Evolutionary conservation across 495 filamentous ascomycete species (phyloP), one percentile per base, ranked within the genome.

Genomic region (Podospora conica): DNA sequence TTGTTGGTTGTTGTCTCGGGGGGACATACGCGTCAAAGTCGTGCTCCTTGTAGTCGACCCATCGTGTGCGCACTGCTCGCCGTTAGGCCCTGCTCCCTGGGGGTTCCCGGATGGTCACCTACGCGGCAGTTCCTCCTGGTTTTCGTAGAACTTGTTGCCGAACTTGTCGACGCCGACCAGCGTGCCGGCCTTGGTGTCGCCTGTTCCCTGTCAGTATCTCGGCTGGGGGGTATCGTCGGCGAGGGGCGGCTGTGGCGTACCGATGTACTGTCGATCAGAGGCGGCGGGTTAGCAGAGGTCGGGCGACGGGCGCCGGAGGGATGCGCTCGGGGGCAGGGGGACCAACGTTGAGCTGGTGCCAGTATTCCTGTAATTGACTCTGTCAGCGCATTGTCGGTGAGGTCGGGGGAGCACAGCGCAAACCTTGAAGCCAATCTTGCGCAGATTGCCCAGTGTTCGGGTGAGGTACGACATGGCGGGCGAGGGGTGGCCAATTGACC

Each of bases 81-180:
- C 23, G 63, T 71, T 23, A 71, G 66, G 11, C 15, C 22, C 11
- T 12, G 10, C 23, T 25, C 8, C 24, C 12, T 21, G 22, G 54
- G 9, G 11, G 21, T 10, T 15, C 0, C 12, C 31, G 18, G 48
- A 55, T 31, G 29, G 75, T 24, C 22, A 70, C 90, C 78, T 80
- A 97, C 94, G 86, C 59, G 96, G 96, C 57, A 99, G 83, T 78
- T 99, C 95, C 75, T 98, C 92, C 67, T 87, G 77, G 81, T 99
- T 97, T 84, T 98, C 96, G 80, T 84, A 99, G 84, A 84, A 99
- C 78, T 96, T 97, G 85, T 99, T 99, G 74, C 96, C 96, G 76
- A 86, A 97, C 73, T 87, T 85, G 82, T 99, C 96, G 67, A 77
- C 82, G 64, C 89, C 96, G 66, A 99, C 88, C 71, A 96, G 84